Evolutionary conservation across 495 filamentous ascomycete species (phyloP).

Genomic region (Neurospora hispaniola): DNA sequence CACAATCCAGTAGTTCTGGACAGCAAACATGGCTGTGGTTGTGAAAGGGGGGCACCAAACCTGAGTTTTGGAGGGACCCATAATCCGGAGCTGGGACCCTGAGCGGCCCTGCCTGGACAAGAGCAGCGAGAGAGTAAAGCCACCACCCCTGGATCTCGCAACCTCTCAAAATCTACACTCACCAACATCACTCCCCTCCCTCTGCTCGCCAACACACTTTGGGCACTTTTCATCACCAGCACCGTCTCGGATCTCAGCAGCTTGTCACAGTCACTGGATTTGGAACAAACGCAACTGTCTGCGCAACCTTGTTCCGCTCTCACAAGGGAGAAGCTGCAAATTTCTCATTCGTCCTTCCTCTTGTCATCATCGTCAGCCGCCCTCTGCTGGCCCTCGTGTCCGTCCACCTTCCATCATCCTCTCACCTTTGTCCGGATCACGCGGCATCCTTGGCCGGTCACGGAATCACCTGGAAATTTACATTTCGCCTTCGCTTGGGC

Average conservation of each 20-base stretch:
- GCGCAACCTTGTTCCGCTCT: neutral
- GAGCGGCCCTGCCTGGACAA: neutral
- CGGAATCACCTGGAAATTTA: neutral
- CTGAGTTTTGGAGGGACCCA: neutral
- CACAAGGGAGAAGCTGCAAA: neutral
- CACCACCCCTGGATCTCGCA: neutral
- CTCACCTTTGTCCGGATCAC: neutral
- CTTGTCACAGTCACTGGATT: neutral
- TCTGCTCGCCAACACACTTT: neutral
- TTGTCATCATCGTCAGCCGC: neutral
- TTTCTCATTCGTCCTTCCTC: neutral
- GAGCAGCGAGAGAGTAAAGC: neutral
- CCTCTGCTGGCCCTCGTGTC: neutral
- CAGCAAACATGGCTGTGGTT: neutral
- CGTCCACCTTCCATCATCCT: neutral
- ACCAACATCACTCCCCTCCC: neutral
- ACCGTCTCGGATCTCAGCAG: constrained; percentile 3
- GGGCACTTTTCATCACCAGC: neutral
- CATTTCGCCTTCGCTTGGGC: neutral
- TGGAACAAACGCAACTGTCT: neutral
- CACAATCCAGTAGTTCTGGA: neutral
- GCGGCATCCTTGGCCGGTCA: neutral
- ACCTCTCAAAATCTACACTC: neutral
- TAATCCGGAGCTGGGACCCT: neutral
- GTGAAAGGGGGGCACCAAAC: neutral